Evolutionary conservation across 2,329 filamentous ascomycete genomes (phyloP).

Genomic region (Ilyonectria robusta): DNA sequence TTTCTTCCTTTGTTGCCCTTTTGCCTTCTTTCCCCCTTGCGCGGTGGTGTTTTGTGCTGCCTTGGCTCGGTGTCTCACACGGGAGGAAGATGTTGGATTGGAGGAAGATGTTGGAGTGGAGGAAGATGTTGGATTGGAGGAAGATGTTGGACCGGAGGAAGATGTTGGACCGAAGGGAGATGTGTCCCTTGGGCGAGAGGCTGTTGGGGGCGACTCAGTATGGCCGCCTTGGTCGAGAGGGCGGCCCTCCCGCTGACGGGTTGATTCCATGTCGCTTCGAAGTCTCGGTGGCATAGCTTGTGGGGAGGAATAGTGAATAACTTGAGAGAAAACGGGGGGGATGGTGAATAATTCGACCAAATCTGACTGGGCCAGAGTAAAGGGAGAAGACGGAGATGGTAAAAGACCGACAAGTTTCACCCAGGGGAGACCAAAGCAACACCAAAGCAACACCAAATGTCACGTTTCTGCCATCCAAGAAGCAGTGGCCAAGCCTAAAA

Average conservation of each 20-base stretch:
- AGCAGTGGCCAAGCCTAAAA: background rate
- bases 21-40: background rate
- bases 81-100: too few species aligned
- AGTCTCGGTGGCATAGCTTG: background rate
- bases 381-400: background rate
- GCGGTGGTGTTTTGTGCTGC: background rate
- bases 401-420: background rate
- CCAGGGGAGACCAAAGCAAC: too few species aligned
- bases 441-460: too few species aligned
- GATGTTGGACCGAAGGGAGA: background rate
- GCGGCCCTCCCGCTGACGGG: too few species aligned
- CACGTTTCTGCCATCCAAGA: too few species aligned
- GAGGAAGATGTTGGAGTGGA: too few species aligned
- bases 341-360: too few species aligned
- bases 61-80: background rate
- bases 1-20: background rate
- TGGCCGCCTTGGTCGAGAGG: background rate
- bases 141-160: too few species aligned
- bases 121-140: too few species aligned
- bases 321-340: too few species aligned
- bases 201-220: background rate
- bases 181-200: background rate
- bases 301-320: background rate
- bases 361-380: background rate
- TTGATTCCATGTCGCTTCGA: background rate